Evolutionary conservation across 352 stramenopile genomes (phyloP), one percentile per base, ranked within the genome.

Genomic region (Pythium pyrilobum): DNA sequence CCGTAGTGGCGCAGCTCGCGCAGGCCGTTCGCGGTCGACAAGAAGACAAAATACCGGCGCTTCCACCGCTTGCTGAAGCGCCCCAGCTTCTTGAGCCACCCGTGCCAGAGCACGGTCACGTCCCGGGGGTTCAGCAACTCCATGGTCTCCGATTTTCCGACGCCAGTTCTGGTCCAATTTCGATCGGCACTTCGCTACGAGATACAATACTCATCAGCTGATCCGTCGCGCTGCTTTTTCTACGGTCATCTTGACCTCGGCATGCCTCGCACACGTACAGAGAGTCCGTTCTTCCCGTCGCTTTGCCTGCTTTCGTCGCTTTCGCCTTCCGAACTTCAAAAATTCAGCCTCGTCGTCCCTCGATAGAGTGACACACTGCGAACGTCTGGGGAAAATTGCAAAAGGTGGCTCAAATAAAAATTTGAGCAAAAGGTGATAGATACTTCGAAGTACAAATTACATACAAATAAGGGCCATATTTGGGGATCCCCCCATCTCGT

Each of bases 81-180:
- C 15, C 81, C 81, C 33, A 92, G 76, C 59, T 89, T 89, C 70
- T 87, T 88, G 41, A 92, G 72, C 81, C 81, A 92, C 52, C 81
- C 81, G 42, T 89, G 77, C 81, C 81, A 92, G 21, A 92, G 79
- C 54, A 92, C 77, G 2, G 75, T 83, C 39, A 86, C 71, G 28
- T 80, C 72, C 20, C 68, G 64, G 34, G 77, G 44, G 49, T 66
- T 83, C 37, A 68, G 25, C 44, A 38, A 33, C 41, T 67, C 59
- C 59, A 67, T 67, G 40, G 1, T 33, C 45, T 38, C 21, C 11
- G 7, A 28, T 15, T 36, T 43, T 25, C 4, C 27, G 9, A 25
- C 1, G 28, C 20, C n/a, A 42, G 33, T 34, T 39, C 28, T 5
- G 5, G 4, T 7, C 13, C 38, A 23, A 36, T 49, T 49, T 29